Conservation (phyloP, 2,329 filamentous ascomycete genomes). For the Diplodia corticola region DNA sequence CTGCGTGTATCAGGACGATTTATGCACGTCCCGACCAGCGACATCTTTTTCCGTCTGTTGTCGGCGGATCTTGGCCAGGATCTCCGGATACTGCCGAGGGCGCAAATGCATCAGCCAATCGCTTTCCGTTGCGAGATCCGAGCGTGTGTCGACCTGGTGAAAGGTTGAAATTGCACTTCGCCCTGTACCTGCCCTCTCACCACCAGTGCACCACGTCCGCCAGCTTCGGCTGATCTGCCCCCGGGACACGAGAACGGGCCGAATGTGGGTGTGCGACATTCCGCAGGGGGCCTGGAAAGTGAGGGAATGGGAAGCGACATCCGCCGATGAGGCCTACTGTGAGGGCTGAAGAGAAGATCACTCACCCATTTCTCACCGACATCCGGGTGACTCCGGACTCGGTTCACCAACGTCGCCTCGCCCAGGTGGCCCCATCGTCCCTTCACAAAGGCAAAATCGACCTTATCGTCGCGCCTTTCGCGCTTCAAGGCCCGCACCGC, state of each 20-base stretch:
- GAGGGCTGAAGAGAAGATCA: constrained; percentile 23
- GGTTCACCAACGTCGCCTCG: constrained; percentile 80
- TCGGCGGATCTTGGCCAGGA: constrained; percentile 45
- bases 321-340: constrained; percentile 11
- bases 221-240: constrained; percentile 22
- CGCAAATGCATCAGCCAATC: neutral
- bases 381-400: constrained; percentile 83
- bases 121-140: neutral
- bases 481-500: constrained; percentile 64
- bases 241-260: constrained; percentile 22
- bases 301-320: constrained; percentile 18
- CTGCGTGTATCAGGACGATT: constrained; percentile 17
- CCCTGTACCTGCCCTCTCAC: constrained; percentile 12
- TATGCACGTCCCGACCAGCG: constrained; percentile 9
- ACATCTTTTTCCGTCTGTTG: constrained; percentile 34
- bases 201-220: constrained; percentile 13
- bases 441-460: constrained; percentile 81
- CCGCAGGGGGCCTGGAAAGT: neutral
- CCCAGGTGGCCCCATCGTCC: constrained; percentile 69
- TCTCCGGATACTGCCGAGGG: constrained; percentile 44
- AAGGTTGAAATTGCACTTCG: constrained; percentile 13
- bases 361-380: constrained; percentile 72
- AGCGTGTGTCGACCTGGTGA: constrained; percentile 2
- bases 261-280: constrained; percentile 10
- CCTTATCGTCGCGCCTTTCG: constrained; percentile 65